Percentiles rank a stretch among this genome's conserved stretches.
Conservation (phyloP, 2,329 filamentous ascomycete genomes). For the Escovopsis weberi region DNA sequence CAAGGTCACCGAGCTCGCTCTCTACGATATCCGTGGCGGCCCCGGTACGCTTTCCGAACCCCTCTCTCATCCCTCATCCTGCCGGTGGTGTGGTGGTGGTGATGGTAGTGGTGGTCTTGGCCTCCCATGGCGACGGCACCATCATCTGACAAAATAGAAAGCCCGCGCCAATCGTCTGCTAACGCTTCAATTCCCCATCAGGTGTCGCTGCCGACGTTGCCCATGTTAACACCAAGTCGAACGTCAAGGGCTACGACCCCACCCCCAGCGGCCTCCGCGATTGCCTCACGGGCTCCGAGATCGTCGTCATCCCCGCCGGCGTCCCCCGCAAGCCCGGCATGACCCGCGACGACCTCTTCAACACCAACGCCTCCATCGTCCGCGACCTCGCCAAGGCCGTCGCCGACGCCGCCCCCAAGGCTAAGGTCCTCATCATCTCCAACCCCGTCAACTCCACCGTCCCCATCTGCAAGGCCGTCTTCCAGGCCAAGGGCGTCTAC, state of each 20-base stretch:
- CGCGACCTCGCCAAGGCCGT: slow-evolving; percentile 93
- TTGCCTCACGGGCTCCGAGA: slow-evolving; percentile 74
- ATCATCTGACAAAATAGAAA: background rate
- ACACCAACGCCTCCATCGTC: slow-evolving; percentile 99
- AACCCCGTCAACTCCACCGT: slow-evolving; percentile 99
- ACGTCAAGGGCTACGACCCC: slow-evolving; percentile 77
- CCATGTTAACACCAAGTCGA: slow-evolving; percentile 98
- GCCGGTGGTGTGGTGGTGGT: slow-evolving; percentile 5
- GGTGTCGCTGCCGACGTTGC: slow-evolving; percentile 96
- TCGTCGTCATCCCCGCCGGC: slow-evolving; percentile 95
- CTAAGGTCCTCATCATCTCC: slow-evolving; percentile 93
- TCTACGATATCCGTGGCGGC: slow-evolving; percentile 93
- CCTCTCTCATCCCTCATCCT: background rate
- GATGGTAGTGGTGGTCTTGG: too few species aligned
- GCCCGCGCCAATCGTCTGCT: slow-evolving; percentile 2
- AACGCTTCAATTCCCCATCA: slow-evolving; percentile 22
- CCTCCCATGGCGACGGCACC: background rate
- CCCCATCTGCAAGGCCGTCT: slow-evolving; percentile 91
- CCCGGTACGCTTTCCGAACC: slow-evolving; percentile 51
- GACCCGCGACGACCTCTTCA: slow-evolving; percentile 99
- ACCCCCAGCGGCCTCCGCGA: slow-evolving; percentile 59
- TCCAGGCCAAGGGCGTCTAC: slow-evolving; percentile 92
- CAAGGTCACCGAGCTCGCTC: slow-evolving; percentile 78
- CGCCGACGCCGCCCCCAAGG: slow-evolving; percentile 76
- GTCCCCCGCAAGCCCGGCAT: slow-evolving; percentile 99